Evolutionary conservation across 2,329 filamentous ascomycete genomes (phyloP).

Genomic region (Exophiala viscosa): DNA sequence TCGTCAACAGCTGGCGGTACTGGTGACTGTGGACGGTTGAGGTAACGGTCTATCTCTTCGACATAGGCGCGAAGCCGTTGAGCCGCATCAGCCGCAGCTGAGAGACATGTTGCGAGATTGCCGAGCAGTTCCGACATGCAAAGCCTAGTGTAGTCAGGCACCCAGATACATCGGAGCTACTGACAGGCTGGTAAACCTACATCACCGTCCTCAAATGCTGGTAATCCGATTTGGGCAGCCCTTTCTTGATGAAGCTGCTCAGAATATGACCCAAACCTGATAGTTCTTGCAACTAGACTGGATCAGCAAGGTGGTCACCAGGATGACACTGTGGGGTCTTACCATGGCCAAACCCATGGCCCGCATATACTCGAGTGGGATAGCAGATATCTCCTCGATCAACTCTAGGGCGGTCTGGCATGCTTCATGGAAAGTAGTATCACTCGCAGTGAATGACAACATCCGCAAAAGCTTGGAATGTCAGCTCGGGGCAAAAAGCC

Average conservation of each 20-base stretch:
- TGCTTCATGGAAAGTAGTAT: constrained; percentile 7
- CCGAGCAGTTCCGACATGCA: constrained; percentile 16
- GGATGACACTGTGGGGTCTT: neutral
- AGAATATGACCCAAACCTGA: constrained; percentile 15
- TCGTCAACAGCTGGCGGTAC: neutral
- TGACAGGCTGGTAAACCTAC: neutral
- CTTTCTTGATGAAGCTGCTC: constrained; percentile 12
- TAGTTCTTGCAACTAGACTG: constrained; percentile 13
- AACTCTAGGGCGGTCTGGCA: constrained; percentile 8
- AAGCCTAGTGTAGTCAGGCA: constrained; percentile 3
- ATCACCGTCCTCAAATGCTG: constrained; percentile 14
- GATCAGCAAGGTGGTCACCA: neutral
- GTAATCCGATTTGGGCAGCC: constrained; percentile 9
- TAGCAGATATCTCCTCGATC: constrained; percentile 15
- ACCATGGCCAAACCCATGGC: constrained; percentile 14
- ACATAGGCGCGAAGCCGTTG: constrained; percentile 8
- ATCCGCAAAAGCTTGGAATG: neutral
- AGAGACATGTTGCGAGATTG: constrained; percentile 5
- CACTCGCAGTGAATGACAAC: constrained; percentile 3
- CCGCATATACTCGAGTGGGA: constrained; percentile 11
- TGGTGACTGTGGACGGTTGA: neutral
- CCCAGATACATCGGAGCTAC: neutral
- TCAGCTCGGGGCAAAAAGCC: neutral
- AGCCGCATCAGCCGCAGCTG: constrained; percentile 4
- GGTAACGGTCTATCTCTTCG: constrained; percentile 10